These are phyloP conservation scores for Solanum virginianum DNA, from an alignment of 257 asterid species.

Conservation along the genomic window DNA sequence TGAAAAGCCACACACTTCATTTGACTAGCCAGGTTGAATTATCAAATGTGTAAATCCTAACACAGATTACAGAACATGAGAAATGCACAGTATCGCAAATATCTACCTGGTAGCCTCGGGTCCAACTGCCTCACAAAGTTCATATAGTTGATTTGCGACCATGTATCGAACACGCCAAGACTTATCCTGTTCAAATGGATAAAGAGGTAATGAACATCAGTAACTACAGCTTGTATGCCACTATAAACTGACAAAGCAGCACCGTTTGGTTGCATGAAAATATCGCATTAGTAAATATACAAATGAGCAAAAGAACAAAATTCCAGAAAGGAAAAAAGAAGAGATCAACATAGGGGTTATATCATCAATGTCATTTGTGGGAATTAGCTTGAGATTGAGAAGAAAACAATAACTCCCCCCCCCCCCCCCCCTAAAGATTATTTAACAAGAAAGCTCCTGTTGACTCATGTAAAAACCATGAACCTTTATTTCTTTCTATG, in stretches of 20 bases:
- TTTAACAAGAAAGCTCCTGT: background rate
- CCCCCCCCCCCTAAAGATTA: background rate
- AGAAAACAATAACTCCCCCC: background rate
- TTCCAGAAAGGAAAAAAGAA: background rate
- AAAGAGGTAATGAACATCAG: background rate
- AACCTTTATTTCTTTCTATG: background rate
- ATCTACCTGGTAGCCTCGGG: constrained; percentile 32
- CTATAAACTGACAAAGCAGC: background rate
- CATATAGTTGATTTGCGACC: constrained; percentile 36
- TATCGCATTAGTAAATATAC: background rate
- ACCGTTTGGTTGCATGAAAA: background rate
- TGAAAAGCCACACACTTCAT: background rate
- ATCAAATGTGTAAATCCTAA: background rate
- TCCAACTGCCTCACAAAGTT: constrained; percentile 36
- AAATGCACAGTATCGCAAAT: background rate
- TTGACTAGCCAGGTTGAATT: background rate
- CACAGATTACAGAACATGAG: background rate
- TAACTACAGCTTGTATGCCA: background rate
- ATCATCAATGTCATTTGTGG: background rate
- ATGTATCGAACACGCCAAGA: constrained; percentile 37
- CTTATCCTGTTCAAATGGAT: constrained; percentile 17
- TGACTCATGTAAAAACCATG: background rate
- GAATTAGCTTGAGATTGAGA: background rate
- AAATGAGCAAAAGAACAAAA: background rate
- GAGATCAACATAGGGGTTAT: background rate